Evolutionary conservation across 257 asterid genomes (phyloP), one percentile per base, ranked within the genome.

Genomic region (Gardenia jasminoides): DNA sequence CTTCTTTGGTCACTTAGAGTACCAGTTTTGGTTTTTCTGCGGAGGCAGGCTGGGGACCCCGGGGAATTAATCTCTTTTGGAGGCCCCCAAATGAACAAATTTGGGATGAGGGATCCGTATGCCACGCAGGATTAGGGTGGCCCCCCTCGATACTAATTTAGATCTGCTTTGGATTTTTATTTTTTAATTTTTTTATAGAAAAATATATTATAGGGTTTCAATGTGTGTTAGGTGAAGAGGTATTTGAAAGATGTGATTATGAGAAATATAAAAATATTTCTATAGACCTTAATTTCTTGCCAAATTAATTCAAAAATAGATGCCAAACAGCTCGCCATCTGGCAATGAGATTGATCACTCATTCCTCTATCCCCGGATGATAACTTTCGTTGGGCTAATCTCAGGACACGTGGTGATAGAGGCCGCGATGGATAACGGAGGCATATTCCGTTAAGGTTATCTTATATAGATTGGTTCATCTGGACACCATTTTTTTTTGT

Each of bases 381-480:
- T 93, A 92, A 88, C 88, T 86, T 84, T 90, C 87, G 79, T 65
- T 73, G 76, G 98, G 94, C 89, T 81, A 82, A 41, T 83, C 79
- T 88, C 61, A 3, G 65, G 82, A 92, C 97, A 89, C 98, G 96
- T 90, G 90, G 80, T 78, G 1, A 3, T 20, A 20, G 19, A 43
- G 33, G 13, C 67, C 47, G 26, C 8, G 39, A 26, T 22, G 79
- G 76, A 67, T 83, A n/a, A 74, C 54, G 41, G 0, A 7, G 79
- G 86, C 68, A 88, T 88, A 88, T 84, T 84, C 87, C 73, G 19
- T 82, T 75, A 74, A 72, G 36, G 30, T 69, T 72, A 33, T 78
- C 76, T 83, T 83, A 87, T 80, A 85, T 77, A 83, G 82, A 59
- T 22, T 78, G 80, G 54, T 44, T 79, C 75, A 64, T 76, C 78